phyloP scores from a whole-genome alignment of 2,329 filamentous ascomycete species.

The Venturia nashicola region DNA sequence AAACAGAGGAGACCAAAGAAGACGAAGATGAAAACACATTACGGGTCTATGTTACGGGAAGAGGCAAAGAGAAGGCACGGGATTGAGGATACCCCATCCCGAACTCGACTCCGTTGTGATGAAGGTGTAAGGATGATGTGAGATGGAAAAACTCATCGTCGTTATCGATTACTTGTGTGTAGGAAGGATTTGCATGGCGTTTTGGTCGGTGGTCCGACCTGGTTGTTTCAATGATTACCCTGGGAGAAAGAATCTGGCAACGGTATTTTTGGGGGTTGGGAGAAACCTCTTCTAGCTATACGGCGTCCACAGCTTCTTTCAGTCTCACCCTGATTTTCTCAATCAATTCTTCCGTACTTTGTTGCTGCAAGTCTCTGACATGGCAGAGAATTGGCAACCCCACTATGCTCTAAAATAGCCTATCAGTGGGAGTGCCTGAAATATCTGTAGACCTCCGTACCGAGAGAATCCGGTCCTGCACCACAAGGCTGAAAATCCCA shows the following conservation, averaged over 20 bases:
- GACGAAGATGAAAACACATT: conserved; percentile 9
- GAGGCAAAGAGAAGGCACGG: not conserved
- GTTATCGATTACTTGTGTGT: not conserved
- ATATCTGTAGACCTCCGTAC: too few species aligned
- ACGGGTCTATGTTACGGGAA: not conserved
- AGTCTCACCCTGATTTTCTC: not conserved
- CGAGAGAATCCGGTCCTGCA: not conserved
- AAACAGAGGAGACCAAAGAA: conserved; percentile 9
- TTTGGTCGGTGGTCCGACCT: not conserved
- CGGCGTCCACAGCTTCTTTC: not conserved
- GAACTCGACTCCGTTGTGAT: not conserved
- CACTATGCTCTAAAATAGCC: too few species aligned
- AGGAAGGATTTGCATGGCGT: not conserved
- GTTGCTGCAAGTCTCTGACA: too few species aligned
- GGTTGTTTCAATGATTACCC: not conserved
- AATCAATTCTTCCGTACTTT: too few species aligned
- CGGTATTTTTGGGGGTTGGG: not conserved
- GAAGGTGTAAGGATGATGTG: not conserved
- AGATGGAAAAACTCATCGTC: not conserved
- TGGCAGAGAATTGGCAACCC: too few species aligned
- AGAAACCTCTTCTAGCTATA: not conserved
- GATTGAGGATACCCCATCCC: not conserved
- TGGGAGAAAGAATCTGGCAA: not conserved
- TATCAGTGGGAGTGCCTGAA: not conserved
- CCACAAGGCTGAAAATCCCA: not conserved